These are phyloP conservation scores for Logfia minima DNA, from an alignment of 129 eudicot species.

Conservation along the genomic window DNA sequence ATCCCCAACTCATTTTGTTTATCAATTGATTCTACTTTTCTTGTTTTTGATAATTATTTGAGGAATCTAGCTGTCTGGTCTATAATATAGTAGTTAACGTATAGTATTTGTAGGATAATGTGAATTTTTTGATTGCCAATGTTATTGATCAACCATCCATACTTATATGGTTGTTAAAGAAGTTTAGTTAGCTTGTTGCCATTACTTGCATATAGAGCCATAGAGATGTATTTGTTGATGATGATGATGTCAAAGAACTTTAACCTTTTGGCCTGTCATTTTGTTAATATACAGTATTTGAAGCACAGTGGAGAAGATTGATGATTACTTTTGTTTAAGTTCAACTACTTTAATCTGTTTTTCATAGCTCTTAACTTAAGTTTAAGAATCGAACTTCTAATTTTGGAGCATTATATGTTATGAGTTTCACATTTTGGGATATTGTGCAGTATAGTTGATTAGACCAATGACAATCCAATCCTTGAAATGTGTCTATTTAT, in stretches of 20 bases:
- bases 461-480: background rate
- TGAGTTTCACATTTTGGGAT: background rate
- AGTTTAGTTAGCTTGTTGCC: background rate
- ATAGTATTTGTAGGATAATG: background rate
- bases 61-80: background rate
- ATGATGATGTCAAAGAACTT: background rate
- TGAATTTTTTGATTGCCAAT: background rate
- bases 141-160: background rate
- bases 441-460: background rate
- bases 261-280: background rate
- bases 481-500: background rate
- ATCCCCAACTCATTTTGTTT: background rate
- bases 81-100: background rate
- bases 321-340: background rate
- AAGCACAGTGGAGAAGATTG: background rate
- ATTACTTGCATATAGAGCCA: background rate
- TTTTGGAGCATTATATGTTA: background rate
- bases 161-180: background rate
- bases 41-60: slow-evolving; percentile 7
- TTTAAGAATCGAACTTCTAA: background rate
- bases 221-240: background rate
- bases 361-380: background rate
- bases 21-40: background rate
- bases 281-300: background rate
- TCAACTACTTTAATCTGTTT: background rate